phyloP scores from a whole-genome alignment of 768 basidiomycete species.

The Trametes cinnabarina region DNA sequence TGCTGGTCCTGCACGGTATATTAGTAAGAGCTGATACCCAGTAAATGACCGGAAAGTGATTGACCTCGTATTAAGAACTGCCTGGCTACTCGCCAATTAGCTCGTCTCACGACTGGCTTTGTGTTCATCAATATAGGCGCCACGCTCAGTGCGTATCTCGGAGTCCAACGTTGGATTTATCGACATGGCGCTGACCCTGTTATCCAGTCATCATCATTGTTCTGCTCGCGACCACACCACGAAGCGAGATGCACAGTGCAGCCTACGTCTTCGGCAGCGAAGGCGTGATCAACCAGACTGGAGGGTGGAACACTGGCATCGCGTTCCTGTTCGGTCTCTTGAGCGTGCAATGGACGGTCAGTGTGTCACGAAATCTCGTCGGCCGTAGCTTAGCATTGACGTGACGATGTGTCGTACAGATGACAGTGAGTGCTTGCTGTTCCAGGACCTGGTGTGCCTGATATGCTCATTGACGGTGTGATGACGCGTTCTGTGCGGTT shows the following conservation, averaged over 20 bases:
- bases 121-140: conserved; percentile 88
- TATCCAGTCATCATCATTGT: conserved; percentile 76
- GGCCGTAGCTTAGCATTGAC: background rate
- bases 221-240: conserved; percentile 69
- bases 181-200: background rate
- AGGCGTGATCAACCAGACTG: conserved; percentile 76
- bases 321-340: conserved; percentile 84
- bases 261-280: conserved; percentile 74
- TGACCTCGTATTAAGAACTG: conserved; percentile 48
- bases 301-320: conserved; percentile 75
- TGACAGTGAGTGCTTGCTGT: conserved; percentile 46
- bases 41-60: no score
- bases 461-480: background rate
- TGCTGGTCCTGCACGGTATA: conserved; percentile 76
- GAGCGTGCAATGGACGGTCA: conserved; percentile 84
- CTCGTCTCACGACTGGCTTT: conserved; percentile 69
- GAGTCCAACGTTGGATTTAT: background rate
- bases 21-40: conserved; percentile 40
- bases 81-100: conserved; percentile 71
- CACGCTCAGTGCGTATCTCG: conserved; percentile 33
- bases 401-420: conserved; percentile 33
- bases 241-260: conserved; percentile 78
- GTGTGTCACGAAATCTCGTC: conserved; percentile 30
- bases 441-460: background rate
- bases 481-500: background rate